Conservation (phyloP, 2,329 filamentous ascomycete genomes). For the Amauroascus niger region DNA sequence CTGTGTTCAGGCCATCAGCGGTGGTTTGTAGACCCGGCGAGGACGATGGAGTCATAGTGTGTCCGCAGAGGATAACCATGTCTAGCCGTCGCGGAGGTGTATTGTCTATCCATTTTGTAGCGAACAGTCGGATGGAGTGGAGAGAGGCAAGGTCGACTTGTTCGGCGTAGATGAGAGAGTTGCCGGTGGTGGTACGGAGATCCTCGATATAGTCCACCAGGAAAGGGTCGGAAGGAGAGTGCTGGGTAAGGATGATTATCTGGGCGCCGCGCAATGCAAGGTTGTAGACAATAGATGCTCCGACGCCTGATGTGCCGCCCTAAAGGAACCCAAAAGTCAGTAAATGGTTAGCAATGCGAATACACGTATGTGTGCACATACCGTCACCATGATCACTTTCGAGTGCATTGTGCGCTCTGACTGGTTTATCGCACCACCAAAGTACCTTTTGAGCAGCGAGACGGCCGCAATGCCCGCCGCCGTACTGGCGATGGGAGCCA, state of each 20-base stretch:
- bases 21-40: constrained; percentile 52
- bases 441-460: constrained; percentile 61
- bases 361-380: constrained; percentile 29
- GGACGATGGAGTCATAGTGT: constrained; percentile 60
- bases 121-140: constrained; percentile 85
- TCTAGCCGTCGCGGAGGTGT: constrained; percentile 79
- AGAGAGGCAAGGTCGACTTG: constrained; percentile 82
- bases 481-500: constrained; percentile 45
- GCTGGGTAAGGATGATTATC: constrained; percentile 77
- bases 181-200: constrained; percentile 63
- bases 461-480: constrained; percentile 45
- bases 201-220: constrained; percentile 89
- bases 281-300: constrained; percentile 62
- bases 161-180: constrained; percentile 88
- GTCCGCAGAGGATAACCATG: constrained; percentile 80
- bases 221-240: constrained; percentile 73
- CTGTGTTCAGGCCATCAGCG: constrained; percentile 71
- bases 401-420: constrained; percentile 82
- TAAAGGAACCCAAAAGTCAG: constrained; percentile 23
- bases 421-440: constrained; percentile 61
- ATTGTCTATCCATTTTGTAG: constrained; percentile 97
- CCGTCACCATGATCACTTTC: constrained; percentile 87
- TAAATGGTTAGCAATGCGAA: not conserved
- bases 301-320: constrained; percentile 89
- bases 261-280: constrained; percentile 79